Conservation (phyloP, 441 rosid species). For the Populus tomentosa region DNA sequence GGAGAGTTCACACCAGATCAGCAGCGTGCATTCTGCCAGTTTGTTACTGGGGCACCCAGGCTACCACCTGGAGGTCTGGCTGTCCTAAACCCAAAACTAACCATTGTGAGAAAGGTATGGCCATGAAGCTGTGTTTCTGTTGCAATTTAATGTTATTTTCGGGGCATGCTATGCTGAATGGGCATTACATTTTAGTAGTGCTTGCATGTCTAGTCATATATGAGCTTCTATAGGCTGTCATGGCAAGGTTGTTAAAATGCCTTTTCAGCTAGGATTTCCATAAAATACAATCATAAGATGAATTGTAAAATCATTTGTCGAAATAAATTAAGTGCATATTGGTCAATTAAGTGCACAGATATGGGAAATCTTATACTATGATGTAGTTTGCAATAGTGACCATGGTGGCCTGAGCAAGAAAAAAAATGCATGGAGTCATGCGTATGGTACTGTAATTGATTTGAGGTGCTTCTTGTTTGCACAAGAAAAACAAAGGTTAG, state of each 20-base stretch:
- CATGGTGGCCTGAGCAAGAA: too few relatives aligned
- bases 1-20: too few relatives aligned
- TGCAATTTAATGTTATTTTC: not conserved
- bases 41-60: too few relatives aligned
- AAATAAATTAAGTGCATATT: not conserved
- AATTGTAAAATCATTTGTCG: not conserved
- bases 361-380: not conserved
- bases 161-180: not conserved
- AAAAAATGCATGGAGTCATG: too few relatives aligned
- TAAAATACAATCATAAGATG: not conserved
- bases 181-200: not conserved
- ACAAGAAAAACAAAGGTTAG: too few relatives aligned
- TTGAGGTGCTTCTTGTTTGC: too few relatives aligned
- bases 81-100: too few relatives aligned
- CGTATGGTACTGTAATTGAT: too few relatives aligned
- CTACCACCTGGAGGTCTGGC: too few relatives aligned
- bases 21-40: too few relatives aligned
- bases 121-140: not conserved
- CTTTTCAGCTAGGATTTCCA: not conserved
- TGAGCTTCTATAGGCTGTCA: not conserved
- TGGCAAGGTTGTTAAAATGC: not conserved
- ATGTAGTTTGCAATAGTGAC: not conserved
- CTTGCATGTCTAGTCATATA: not conserved
- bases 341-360: not conserved
- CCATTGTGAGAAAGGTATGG: too few relatives aligned